Evolutionary conservation across 108 stramenopile species (phyloP), one percentile per base, ranked within the genome.

Genomic region (Asterionellopsis glacialis): DNA sequence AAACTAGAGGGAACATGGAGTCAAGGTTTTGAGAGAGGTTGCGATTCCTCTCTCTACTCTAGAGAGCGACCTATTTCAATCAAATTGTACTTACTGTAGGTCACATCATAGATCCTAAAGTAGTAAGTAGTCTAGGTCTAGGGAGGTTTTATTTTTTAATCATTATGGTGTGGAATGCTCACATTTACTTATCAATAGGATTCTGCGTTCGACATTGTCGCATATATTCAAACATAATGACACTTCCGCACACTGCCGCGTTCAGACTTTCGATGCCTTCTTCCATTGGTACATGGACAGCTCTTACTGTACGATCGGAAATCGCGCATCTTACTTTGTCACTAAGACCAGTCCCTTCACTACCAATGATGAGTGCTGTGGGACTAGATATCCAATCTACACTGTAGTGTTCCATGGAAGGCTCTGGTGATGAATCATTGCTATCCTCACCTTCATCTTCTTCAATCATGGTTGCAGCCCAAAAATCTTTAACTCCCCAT

Each of bases 191-290:
- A 5, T 33, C 5, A 33, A 33, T 7, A 33, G 33, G 33, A 5
- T 2, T 33, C 33, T 7, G 33, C 47, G 21, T 48, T 48, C 56
- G 16, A 19, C 56, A 41, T 56, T 82, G 83, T 41, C 87, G 79
- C 69, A 75, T 53, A 53, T 84, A 81, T 52, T 94, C 93, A 72
- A 90, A 91, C 79, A 94, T 65, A 0, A 94, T 78, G 5, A 89
- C 82, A 63, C 85, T 85, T 11, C 93, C 93, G 76, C 88, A 86
- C 22, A 91, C 69, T 14, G 87, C 90, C 10, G 87, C 93, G 69
- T 94, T 94, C 63, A 94, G 65, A 51, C 86, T 88, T 76, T 94
- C 93, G 28, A 84, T 84, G 4, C 82, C 87, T n/a, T 65, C 54
- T 49, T 80, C 69, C 90, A 94, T 91, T 1, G 90, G 90, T 43